A percentile compares a stretch with the other conserved stretches of the same genome.
phyloP scores from a whole-genome alignment of 1,284 basidiomycete species.

The Sphaerobolus stellatus region DNA sequence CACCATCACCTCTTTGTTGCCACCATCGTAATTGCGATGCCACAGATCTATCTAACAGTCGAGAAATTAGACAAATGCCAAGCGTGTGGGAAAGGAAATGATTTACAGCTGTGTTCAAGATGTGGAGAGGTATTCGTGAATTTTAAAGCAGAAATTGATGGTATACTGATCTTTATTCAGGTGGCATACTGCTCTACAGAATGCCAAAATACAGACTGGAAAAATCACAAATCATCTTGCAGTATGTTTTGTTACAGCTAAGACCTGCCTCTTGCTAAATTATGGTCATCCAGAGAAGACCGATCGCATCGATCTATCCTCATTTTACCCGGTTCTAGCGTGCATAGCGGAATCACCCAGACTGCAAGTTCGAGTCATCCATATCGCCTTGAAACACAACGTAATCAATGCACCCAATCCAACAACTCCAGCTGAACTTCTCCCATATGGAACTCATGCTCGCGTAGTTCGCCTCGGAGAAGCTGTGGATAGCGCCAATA shows the following conservation, averaged over 20 bases:
- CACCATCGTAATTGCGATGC: too few species aligned
- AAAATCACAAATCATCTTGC: conserved; percentile 34
- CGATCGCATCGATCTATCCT: conserved; percentile 35
- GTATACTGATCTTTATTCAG: conserved; percentile 18
- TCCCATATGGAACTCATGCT: conserved; percentile 31
- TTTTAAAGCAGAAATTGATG: neutral
- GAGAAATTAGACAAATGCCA: neutral
- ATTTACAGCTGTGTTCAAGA: neutral
- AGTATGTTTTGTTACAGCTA: conserved; percentile 21
- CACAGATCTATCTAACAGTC: too few species aligned
- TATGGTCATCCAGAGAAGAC: conserved; percentile 23
- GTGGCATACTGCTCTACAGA: conserved; percentile 36
- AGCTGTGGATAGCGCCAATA: neutral
- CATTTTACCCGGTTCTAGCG: conserved; percentile 40
- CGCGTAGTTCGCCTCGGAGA: conserved; percentile 33
- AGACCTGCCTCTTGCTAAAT: neutral
- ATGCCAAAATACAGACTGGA: conserved; percentile 39
- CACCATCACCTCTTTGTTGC: too few species aligned
- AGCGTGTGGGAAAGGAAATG: neutral
- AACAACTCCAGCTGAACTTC: conserved; percentile 13
- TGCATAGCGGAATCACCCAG: conserved; percentile 26
- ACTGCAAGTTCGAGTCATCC: conserved; percentile 7
- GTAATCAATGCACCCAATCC: conserved; percentile 40
- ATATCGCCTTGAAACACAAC: conserved; percentile 31
- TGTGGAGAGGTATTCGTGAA: neutral